A percentile compares a stretch with the other conserved stretches of the same genome.
Evolutionary conservation across 805 yeast species (phyloP).

Genomic region (Pichia membranifaciens): DNA sequence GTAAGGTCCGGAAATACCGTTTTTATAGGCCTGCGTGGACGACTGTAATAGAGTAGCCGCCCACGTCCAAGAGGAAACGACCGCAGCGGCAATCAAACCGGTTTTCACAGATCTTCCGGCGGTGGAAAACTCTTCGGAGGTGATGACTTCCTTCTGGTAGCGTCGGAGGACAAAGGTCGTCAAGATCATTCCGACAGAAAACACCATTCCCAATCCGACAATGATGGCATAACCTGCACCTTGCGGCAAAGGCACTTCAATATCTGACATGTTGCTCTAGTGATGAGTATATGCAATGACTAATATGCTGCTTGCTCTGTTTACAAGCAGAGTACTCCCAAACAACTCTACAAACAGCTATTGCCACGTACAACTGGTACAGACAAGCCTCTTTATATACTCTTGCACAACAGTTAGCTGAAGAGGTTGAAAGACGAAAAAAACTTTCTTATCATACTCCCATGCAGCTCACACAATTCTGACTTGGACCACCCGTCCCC

Average conservation of each 20-base stretch:
- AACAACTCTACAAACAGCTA: too few species aligned
- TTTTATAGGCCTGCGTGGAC: slow-evolving; percentile 69
- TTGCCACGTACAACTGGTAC: too few species aligned
- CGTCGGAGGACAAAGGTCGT: slow-evolving; percentile 67
- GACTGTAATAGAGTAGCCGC: slow-evolving; percentile 74
- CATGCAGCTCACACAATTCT: too few species aligned
- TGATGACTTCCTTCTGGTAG: slow-evolving; percentile 78
- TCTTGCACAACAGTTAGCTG: too few species aligned
- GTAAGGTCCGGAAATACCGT: slow-evolving; percentile 78
- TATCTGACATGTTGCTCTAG: slow-evolving; percentile 1
- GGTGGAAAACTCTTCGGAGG: slow-evolving; percentile 90
- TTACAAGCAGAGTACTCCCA: too few species aligned
- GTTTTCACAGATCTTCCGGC: slow-evolving; percentile 87
- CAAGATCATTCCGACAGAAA: slow-evolving; percentile 65
- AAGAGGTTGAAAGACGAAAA: too few species aligned
- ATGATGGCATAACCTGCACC: slow-evolving; percentile 86
- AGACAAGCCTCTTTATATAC: too few species aligned
- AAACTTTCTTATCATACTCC: too few species aligned
- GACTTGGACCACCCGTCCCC: too few species aligned
- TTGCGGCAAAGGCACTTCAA: slow-evolving; percentile 38
- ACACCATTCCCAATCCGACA: slow-evolving; percentile 79
- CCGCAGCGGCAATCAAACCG: slow-evolving; percentile 82
- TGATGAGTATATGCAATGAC: background rate
- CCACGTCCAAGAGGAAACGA: slow-evolving; percentile 93
- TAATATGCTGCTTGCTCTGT: background rate